Base-by-base conservation (phyloP, 768 basidiomycete species). In the Leccinellum rugosiceps region DNA sequence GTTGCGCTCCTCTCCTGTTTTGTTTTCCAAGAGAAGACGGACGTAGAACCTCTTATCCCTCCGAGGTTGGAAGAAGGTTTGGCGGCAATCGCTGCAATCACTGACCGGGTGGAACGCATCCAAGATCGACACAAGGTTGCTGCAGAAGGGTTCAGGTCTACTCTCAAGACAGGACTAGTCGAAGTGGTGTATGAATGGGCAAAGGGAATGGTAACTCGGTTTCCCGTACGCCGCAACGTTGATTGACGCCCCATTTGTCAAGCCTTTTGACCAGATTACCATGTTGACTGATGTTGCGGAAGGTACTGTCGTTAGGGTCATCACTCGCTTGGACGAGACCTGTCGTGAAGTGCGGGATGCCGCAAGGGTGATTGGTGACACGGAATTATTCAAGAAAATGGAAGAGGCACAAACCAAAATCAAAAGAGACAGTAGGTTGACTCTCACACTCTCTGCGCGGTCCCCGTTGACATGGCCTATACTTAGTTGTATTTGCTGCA, bases 171-270 rank as follows among this genome's bases (percentile, higher is more conserved):
- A 59, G 97, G 97, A 7, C 76, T 99, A 23, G 84, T 92, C 9
- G 96, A 99, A 68, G 97, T 96, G 2, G 97, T 98, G 7, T 98
- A 98, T 68, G 97, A 98, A 72, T 99, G 97, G 97, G 95, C 97
- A 0, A 93, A 90, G 71, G 97, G 97, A 53, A 98, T 96, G 95
- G 96, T 96, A 64, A 19, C 64, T 85, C 60, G 45, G n/a, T 17
- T 14, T 28, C 57, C 4, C 53, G 5, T 17, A 5, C 13, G 11
- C 28, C 1, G 9, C 44, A 50, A 49, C 31, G n/a, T 25, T 10
- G 17, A 35, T 38, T 57, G n/a, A 55, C 32, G 28, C 44, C 13
- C 4, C 11, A 43, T 23, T 44, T 45, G 52, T 60, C 32, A 63
- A 99, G 96, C 92, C 97, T 1, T 99, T 99, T 71, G 86, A 94